phyloP scores from a whole-genome alignment of 129 eudicot species.

The Flaveria trinervia region DNA sequence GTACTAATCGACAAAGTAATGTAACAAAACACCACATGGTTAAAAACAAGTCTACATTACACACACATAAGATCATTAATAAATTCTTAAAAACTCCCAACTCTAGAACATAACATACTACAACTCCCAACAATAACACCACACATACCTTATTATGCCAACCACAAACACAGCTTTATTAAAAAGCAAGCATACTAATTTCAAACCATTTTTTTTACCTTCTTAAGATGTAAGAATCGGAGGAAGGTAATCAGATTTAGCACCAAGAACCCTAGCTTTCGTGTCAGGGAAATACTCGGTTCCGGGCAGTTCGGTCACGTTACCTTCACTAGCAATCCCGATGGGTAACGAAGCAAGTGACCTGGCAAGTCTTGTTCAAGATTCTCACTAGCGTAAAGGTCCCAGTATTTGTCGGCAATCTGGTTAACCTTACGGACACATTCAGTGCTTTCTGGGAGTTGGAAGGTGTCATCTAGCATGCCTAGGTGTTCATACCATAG shows the following conservation, averaged over 20 bases:
- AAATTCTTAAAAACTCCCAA: conserved; percentile 11
- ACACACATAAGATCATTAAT: conserved; percentile 8
- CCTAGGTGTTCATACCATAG: conserved; percentile 89
- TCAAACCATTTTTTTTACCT: conserved; percentile 3
- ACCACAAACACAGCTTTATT: conserved; percentile 7
- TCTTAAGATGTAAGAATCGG: conserved; percentile 69
- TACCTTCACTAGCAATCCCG: conserved; percentile 55
- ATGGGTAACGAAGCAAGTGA: conserved; percentile 78
- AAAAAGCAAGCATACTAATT: neutral
- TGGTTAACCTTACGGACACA: conserved; percentile 60
- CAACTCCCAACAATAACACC: conserved; percentile 9
- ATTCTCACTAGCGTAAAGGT: conserved; percentile 52
- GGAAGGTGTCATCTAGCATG: conserved; percentile 69
- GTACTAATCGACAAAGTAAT: neutral
- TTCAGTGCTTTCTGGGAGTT: conserved; percentile 48
- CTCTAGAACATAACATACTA: neutral
- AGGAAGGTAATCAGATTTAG: conserved; percentile 63
- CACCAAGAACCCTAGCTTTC: conserved; percentile 64
- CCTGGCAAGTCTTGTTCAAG: conserved; percentile 74
- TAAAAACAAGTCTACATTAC: neutral
- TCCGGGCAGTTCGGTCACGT: conserved; percentile 63
- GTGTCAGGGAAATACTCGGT: conserved; percentile 78
- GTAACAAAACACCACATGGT: neutral
- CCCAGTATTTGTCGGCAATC: conserved; percentile 72
- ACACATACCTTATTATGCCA: conserved; percentile 30